phyloP scores from a whole-genome alignment of 2,329 filamentous ascomycete genomes.

The Beauveria brongniartii region DNA sequence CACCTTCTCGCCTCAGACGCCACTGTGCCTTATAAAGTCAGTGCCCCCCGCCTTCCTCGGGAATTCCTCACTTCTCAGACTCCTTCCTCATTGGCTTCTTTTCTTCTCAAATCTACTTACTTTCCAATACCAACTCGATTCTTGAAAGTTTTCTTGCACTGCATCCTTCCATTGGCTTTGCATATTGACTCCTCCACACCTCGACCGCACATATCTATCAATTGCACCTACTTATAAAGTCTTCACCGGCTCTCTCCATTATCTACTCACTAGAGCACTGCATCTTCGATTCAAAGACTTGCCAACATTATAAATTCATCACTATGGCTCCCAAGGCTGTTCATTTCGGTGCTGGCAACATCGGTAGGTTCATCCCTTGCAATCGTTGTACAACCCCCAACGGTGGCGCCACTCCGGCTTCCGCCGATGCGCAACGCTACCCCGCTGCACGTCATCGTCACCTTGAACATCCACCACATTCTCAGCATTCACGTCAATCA shows the following conservation, averaged over 20 bases:
- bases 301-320: constrained; percentile 14
- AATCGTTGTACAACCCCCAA: not conserved
- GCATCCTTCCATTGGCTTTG: constrained; percentile 8
- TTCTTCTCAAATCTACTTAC: not conserved
- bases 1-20: not conserved
- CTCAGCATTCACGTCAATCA: not conserved
- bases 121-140: not conserved
- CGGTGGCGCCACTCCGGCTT: constrained; percentile 2
- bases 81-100: constrained; percentile 3
- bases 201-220: not conserved
- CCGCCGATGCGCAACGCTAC: not conserved
- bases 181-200: not conserved
- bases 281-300: not conserved
- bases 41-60: not conserved
- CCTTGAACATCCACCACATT: not conserved
- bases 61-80: not conserved
- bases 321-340: constrained; percentile 56
- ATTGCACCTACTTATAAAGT: not conserved
- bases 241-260: not conserved
- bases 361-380: constrained; percentile 41
- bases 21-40: constrained; percentile 6
- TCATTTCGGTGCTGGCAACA: constrained; percentile 82
- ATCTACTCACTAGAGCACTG: not conserved
- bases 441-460: constrained; percentile 6
- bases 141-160: not conserved